Base-by-base conservation (phyloP, 352 stramenopile genomes). In the Globisporangium cylindrosporum region DNA sequence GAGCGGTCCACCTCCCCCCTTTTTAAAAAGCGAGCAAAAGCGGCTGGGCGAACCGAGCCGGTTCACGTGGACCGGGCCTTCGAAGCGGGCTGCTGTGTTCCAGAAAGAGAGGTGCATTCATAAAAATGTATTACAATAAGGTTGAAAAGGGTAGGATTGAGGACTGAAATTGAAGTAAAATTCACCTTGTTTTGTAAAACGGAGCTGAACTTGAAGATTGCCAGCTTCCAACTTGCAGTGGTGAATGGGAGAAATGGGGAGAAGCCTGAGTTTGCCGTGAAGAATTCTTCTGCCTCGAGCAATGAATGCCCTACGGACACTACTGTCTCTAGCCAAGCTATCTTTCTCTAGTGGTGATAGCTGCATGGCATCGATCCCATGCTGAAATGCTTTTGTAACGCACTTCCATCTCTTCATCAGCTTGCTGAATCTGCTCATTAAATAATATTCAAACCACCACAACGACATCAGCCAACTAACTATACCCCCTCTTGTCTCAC, bases 161-260 rank as follows among this genome's bases (percentile, higher is more conserved):
- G 5, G 6, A 51, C 1, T 18, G 15, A 22, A 24, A 51, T 14
- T 54, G 5, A 54, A 6, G 5, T 12, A 9, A 29, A 34, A 2
- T 20, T 4, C 8, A 56, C 49, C 49, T 20, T 56, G 49, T 27
- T 56, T 29, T 56, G 49, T 29, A 20, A 56, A 56, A 32, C 29
- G 22, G 10, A 15, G 48, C 22, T 56, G 49, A 56, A 56, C 49
- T 56, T 56, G 49, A 56, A 56, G 49, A 56, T 56, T 27, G 49
- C 22, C 22, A 29, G n/a, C 49, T 29, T 56, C n/a, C n/a, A 56
- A 56, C 3, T 56, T 54, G 48, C 20, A 27, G 7, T 54, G 38
- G 38, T 48, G 38, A 48, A 48, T 48, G 12, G 12, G 38, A 5
- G 38, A 38, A 38, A 38, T 38, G 32, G 32, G 32, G 32, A 38